Evolutionary conservation across 371 early-diverging fungal species (phyloP).

Genomic region (Mucor circinelloides): DNA sequence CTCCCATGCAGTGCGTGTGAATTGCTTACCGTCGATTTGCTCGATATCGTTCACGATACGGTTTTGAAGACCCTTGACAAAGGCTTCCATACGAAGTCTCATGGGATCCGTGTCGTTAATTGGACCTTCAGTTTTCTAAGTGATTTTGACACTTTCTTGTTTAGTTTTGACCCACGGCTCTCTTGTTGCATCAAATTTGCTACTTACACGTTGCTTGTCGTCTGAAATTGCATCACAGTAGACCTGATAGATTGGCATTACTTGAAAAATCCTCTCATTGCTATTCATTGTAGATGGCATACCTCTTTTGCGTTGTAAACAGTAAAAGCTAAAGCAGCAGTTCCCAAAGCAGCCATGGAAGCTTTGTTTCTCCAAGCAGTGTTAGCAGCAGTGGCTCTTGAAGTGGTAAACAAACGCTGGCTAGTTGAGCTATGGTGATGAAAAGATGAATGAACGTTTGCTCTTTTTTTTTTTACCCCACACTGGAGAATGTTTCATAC

Average conservation of each 20-base stretch:
- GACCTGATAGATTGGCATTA: conserved; percentile 5
- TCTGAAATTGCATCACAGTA: conserved; percentile 36
- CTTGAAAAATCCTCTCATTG: background rate
- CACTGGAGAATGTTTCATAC: conserved; percentile 1
- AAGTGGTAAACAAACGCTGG: conserved; percentile 18
- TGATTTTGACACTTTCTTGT: background rate
- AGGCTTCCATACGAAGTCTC: conserved; percentile 81
- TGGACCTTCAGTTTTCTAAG: conserved; percentile 42
- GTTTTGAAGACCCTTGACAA: conserved; percentile 77
- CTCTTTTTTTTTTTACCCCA: background rate
- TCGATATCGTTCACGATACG: conserved; percentile 58
- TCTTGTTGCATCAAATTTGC: background rate
- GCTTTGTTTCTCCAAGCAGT: conserved; percentile 24
- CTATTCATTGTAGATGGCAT: background rate
- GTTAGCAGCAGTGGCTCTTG: conserved; percentile 3
- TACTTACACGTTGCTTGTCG: conserved; percentile 41
- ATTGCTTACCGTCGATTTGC: conserved; percentile 63
- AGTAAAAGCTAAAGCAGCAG: conserved; percentile 15
- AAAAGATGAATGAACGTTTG: background rate
- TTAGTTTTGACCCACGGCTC: background rate
- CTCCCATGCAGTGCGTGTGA: conserved; percentile 76
- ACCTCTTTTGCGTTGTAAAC: conserved; percentile 19
- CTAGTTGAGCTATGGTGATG: background rate
- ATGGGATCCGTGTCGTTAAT: conserved; percentile 59
- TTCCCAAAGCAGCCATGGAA: conserved; percentile 10